Evolutionary conservation across 352 stramenopile species (phyloP).

Genomic region (Globisporangium cylindrosporum): DNA sequence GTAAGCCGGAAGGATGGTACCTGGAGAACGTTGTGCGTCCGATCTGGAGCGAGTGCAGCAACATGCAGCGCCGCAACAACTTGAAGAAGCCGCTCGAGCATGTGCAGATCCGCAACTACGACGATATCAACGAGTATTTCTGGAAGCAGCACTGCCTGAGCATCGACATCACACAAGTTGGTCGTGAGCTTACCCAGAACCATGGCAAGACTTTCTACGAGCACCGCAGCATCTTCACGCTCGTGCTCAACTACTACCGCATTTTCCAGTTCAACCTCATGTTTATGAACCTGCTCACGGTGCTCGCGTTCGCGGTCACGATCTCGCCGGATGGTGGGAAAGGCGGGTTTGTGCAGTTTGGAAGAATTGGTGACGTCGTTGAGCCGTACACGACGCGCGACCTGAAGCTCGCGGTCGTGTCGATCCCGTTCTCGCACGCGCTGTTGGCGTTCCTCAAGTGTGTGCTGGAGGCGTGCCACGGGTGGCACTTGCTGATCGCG

Average conservation of each 20-base stretch:
- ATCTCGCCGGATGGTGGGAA: constrained; percentile 62
- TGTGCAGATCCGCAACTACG: constrained; percentile 78
- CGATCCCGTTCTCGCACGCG: constrained; percentile 49
- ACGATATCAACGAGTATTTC: constrained; percentile 85
- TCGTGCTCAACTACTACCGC: constrained; percentile 77
- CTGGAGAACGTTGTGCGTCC: constrained; percentile 52
- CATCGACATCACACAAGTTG: constrained; percentile 44
- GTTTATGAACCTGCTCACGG: constrained; percentile 54
- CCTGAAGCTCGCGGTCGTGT: constrained; percentile 49
- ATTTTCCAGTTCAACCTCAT: constrained; percentile 86
- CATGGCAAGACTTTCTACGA: constrained; percentile 83
- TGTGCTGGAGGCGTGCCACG: constrained; percentile 60
- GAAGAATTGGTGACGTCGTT: constrained; percentile 50
- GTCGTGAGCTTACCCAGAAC: constrained; percentile 44
- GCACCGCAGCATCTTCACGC: constrained; percentile 63
- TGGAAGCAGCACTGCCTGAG: constrained; percentile 68
- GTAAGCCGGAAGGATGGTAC: constrained; percentile 55
- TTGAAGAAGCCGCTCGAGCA: constrained; percentile 63
- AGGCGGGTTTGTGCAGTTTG: constrained; percentile 51
- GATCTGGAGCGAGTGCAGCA: constrained; percentile 68
- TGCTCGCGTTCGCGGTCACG: constrained; percentile 52
- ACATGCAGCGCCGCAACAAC: constrained; percentile 69
- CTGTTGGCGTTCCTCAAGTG: constrained; percentile 56
- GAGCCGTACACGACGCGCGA: constrained; percentile 48
- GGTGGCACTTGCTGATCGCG: constrained; percentile 56